A percentile compares a stretch with the other conserved stretches of the same genome.
phyloP scores from a whole-genome alignment of 2,329 filamentous ascomycete species.

The Talaromyces sp. region DNA sequence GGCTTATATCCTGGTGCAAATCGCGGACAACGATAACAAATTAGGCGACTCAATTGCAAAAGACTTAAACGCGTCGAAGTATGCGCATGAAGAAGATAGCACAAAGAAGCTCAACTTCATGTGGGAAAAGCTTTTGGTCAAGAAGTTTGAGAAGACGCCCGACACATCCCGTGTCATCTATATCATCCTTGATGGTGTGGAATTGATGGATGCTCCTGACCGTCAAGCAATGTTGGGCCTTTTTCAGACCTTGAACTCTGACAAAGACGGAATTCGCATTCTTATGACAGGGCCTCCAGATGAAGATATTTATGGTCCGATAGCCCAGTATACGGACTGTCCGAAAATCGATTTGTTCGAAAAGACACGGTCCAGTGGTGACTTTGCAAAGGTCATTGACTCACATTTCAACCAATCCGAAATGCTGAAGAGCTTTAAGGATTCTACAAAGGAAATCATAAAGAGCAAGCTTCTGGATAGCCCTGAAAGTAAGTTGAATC shows the following conservation, averaged over 20 bases:
- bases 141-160: constrained; percentile 9
- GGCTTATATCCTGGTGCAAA: constrained; percentile 9
- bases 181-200: constrained; percentile 8
- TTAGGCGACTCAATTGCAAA: constrained; percentile 9
- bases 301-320: constrained; percentile 5
- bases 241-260: background rate
- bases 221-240: background rate
- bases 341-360: constrained; percentile 6
- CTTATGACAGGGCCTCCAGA: constrained; percentile 6
- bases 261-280: constrained; percentile 9
- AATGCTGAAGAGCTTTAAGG: background rate
- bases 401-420: constrained; percentile 6
- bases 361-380: background rate
- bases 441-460: background rate
- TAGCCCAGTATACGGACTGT: background rate
- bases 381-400: background rate
- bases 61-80: background rate
- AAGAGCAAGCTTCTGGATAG: constrained; percentile 3
- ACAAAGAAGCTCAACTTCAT: constrained; percentile 5
- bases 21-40: constrained; percentile 3
- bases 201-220: background rate
- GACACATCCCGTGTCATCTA: constrained; percentile 1
- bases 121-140: constrained; percentile 13
- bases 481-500: constrained; percentile 1
- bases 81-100: background rate